Evolutionary conservation across 2,329 filamentous ascomycete species (phyloP).

Genomic region (Cyphellophora europaea): DNA sequence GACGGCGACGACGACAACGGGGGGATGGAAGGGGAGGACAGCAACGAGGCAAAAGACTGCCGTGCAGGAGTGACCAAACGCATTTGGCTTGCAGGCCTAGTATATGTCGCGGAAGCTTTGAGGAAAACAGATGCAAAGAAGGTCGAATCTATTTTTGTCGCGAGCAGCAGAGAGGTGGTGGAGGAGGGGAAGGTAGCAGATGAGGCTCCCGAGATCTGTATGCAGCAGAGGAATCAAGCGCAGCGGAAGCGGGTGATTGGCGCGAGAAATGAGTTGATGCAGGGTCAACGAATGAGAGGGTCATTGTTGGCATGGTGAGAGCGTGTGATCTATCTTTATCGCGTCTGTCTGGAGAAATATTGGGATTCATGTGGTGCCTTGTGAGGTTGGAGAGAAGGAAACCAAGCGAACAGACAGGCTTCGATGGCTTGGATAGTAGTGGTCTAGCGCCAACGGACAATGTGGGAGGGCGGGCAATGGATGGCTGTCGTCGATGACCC

Average conservation of each 20-base stretch:
- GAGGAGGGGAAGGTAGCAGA: slow-evolving; percentile 6
- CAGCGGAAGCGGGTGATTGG: slow-evolving; percentile 7
- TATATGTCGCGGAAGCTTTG: slow-evolving; percentile 1
- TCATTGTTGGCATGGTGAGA: slow-evolving; percentile 7
- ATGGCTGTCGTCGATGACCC: background rate
- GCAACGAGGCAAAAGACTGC: slow-evolving; percentile 1
- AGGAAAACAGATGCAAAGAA: slow-evolving; percentile 4
- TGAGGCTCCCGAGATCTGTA: slow-evolving; percentile 10
- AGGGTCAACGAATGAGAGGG: slow-evolving; percentile 18
- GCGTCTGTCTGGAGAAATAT: slow-evolving; percentile 16
- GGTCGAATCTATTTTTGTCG: slow-evolving; percentile 12
- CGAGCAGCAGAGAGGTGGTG: slow-evolving; percentile 1
- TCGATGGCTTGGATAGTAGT: slow-evolving; percentile 37
- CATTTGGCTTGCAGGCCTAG: slow-evolving; percentile 1
- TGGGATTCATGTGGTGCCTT: background rate
- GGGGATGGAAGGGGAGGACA: slow-evolving; percentile 7
- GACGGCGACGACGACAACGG: slow-evolving; percentile 19
- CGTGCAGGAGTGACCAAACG: background rate
- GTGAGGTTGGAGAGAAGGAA: slow-evolving; percentile 10
- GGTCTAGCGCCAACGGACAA: background rate
- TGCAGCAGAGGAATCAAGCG: slow-evolving; percentile 4
- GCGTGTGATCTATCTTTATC: slow-evolving; percentile 20
- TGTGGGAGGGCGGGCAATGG: background rate
- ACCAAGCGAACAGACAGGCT: background rate
- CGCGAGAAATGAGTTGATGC: slow-evolving; percentile 11